Base-by-base conservation (phyloP, 2,329 filamentous ascomycete genomes). In the Aschersonia sp. region DNA sequence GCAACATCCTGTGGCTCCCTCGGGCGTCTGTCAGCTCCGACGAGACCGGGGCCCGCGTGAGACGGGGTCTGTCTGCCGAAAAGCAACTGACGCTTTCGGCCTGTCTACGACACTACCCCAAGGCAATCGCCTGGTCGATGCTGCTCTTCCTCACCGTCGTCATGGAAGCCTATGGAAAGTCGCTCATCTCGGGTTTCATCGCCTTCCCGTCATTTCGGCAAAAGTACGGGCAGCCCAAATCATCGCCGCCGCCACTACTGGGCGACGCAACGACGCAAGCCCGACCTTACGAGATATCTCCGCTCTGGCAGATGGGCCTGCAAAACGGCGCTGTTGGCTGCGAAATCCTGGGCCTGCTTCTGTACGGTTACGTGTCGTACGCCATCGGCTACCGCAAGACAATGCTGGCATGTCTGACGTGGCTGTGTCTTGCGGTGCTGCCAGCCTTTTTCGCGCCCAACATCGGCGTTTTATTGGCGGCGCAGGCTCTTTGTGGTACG, bases 351-450 rank as follows among this genome's bases (percentile, higher is more conserved):
- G 70, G 70, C 1, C 57, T 70, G 3, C 55, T 69, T 40, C 50
- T 66, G 22, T 67, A 65, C 45, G 70, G 70, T 5, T 62, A 61
- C 46, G 48, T 69, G 22, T 60, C 65, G 0, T 64, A 71, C 43
- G 51, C 57, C 1, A 58, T 58, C 29, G 63, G 63, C 2, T 65
- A 66, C 47, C 56, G 62, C 37, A 61, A 64, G 53, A 67, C 63
- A 10, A 62, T 71, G 55, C 58, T 70, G 30, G 56, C 51, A 1
- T 58, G 61, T 6, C 51, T 71, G 42, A 47, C 60, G 2, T 56
- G 52, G 60, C 45, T 62, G 66, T 51, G 57, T 3, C 51, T 57
- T 1, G 67, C 67, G 32, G 65, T 71, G 7, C 65, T 65, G 35
- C 54, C 66, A 4, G 54, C 58, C 1, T 68, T 68, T 46, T 67